A percentile compares a stretch with the other conserved stretches of the same genome.
phyloP scores from a whole-genome alignment of 352 stramenopile species.

The Thalassiosira mediterranea region DNA sequence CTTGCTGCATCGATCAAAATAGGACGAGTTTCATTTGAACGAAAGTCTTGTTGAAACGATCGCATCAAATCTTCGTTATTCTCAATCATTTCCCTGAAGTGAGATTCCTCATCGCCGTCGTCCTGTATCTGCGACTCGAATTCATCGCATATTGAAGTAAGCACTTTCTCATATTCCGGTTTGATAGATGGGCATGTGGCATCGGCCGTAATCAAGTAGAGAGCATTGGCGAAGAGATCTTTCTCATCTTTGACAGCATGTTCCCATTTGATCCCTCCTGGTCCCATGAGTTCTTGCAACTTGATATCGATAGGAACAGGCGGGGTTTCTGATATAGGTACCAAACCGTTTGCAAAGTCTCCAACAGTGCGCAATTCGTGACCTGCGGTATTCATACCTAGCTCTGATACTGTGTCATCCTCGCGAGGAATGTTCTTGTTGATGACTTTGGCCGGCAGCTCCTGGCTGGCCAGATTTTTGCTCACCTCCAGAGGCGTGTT shows the following conservation, averaged over 20 bases:
- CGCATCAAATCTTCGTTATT: constrained; percentile 37
- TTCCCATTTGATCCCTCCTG: constrained; percentile 12
- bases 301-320: constrained; percentile 32
- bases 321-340: constrained; percentile 13
- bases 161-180: constrained; percentile 42
- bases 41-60: constrained; percentile 42
- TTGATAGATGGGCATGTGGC: constrained; percentile 16
- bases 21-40: constrained; percentile 17
- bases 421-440: constrained; percentile 12
- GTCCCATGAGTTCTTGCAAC: constrained; percentile 38
- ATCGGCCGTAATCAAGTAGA: constrained; percentile 24
- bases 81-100: constrained; percentile 33
- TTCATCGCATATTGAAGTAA: constrained; percentile 59
- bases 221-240: constrained; percentile 31
- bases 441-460: background rate
- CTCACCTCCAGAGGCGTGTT: too few relatives aligned
- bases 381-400: constrained; percentile 45
- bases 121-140: constrained; percentile 53
- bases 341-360: constrained; percentile 3
- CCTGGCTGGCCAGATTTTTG: too few relatives aligned
- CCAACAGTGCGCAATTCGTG: constrained; percentile 30
- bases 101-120: constrained; percentile 23
- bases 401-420: constrained; percentile 47
- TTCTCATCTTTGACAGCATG: constrained; percentile 6
- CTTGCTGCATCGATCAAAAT: constrained; percentile 15